Percentiles rank a stretch among this genome's conserved stretches.
These are phyloP conservation scores for Lupinus albus DNA, from an alignment of 306 rosid genomes.

Conservation along the genomic window DNA sequence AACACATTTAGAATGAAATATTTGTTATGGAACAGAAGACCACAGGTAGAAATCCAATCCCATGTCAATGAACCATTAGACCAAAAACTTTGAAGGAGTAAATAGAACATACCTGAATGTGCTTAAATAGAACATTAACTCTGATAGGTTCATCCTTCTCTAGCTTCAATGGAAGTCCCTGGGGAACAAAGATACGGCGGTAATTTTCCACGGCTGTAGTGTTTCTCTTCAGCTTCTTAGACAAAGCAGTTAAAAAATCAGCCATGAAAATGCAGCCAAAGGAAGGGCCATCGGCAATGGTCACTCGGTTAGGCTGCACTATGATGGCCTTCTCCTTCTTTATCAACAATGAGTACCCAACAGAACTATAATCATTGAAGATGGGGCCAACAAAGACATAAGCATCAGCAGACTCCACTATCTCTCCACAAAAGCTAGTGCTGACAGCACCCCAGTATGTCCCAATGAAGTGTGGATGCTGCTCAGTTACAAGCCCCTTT, in stretches of 20 bases:
- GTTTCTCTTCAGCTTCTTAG: slow-evolving; percentile 70
- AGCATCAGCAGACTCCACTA: slow-evolving; percentile 89
- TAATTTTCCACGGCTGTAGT: slow-evolving; percentile 70
- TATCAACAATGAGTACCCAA: slow-evolving; percentile 80
- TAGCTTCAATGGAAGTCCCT: slow-evolving; percentile 57
- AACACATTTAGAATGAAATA: background rate
- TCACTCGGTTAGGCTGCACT: slow-evolving; percentile 75
- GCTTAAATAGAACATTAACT: slow-evolving; percentile 82
- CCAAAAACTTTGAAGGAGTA: background rate
- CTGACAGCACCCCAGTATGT: slow-evolving; percentile 94
- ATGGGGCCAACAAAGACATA: slow-evolving; percentile 83
- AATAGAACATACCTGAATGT: slow-evolving; percentile 52
- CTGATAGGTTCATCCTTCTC: slow-evolving; percentile 67
- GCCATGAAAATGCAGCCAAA: slow-evolving; percentile 93
- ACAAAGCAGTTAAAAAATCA: slow-evolving; percentile 69
- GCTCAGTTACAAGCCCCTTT: slow-evolving; percentile 82
- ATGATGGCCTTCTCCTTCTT: slow-evolving; percentile 70
- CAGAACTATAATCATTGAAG: slow-evolving; percentile 89
- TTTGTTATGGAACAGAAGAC: background rate
- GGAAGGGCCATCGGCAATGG: slow-evolving; percentile 76
- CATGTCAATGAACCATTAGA: too few relatives aligned
- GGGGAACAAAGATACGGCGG: slow-evolving; percentile 69
- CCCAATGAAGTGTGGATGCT: slow-evolving; percentile 61
- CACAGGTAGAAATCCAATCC: too few relatives aligned
- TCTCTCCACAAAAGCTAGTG: slow-evolving; percentile 75